Evolutionary conservation across 2,329 filamentous ascomycete genomes (phyloP), one percentile per base, ranked within the genome.

Genomic region (Diaporthe citriasiana): DNA sequence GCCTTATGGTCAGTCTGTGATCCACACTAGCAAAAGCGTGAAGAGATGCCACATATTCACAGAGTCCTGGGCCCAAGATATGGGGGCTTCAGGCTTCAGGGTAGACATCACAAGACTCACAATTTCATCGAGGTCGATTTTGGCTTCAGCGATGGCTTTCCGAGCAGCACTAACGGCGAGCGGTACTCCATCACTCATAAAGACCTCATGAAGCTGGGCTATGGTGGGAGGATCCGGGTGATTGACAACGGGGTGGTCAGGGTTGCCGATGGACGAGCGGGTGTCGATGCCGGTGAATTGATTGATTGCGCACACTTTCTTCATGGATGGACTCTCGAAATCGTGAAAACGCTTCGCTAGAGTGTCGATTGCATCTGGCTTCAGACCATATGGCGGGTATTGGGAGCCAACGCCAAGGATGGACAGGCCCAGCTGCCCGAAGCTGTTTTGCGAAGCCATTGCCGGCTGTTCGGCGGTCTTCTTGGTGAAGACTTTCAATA

Each of bases 271-370:
- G 17, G 90, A 91, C 17, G 90, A 91, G 70, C 91, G 88, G 42
- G 85, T 71, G 68, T 75, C 90, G 74, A 92, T 92, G 74, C 91
- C 91, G 1, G 91, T 93, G 77, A 87, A 92, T 72, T 87, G 85
- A 82, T 92, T 93, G 79, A 93, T 92, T 22, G 86, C 84, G 71
- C 91, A 86, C 35, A 93, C 87, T 79, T 92, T 92, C 75, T 85
- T 85, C 87, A 93, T 90, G 45, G 90, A 87, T 76, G 88, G 85
- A 1, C 89, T 87, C 7, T 90, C 87, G n/a, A 25, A 50, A 50
- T 89, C 89, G 78, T 93, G 91, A 83, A 88, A 91, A 35, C 85
- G 87, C 72, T 88, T 83, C 73, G 86, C 86, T 19, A 93, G 79
- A 7, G 82, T 87, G 51, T 89, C 85, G 25, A 93, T 78, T 55